Base-by-base conservation (phyloP, 257 asterid species). In the Leptodermis oblonga region DNA sequence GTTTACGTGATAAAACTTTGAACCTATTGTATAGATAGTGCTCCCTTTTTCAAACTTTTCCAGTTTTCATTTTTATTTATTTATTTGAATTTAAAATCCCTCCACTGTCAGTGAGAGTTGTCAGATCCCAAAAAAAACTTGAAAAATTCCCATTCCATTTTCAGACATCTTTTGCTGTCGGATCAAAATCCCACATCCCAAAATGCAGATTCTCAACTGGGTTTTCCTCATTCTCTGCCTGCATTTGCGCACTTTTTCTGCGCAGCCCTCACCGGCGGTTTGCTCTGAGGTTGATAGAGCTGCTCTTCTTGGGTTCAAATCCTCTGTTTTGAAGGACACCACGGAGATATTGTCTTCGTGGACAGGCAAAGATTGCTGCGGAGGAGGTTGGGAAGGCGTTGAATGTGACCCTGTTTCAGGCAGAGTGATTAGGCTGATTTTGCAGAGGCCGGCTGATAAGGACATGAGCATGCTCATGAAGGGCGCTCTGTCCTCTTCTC, bases 301-400 rank as follows among this genome's bases (percentile, higher is more conserved):
- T 39, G 96, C 99, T 28, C 96, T 93, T 62, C 77, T 88, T 46
- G 90, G 85, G 3, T 90, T 93, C 77, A 93, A 93, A 70, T 89
- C 88, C 70, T 28, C 72, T 33, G 84, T 93, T 67, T 43, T 58
- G 17, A 87, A 73, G 80, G 99, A 93, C 76, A 82, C 96, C 25
- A 90, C 99, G 20, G 86, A 84, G 3, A 25, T 83, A 22, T 73
- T 93, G 53, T 77, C 90, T n/a, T 75, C 99, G 11, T 93, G 99
- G 99, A 70, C 62, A 4, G 86, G 94, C n/a, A 56, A 25, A 31
- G 87, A 90, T 62, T 90, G 97, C 80, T 93, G 97, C 70, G 74
- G 75, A n/a, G 98, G 98, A 43, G 96, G 90, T 3, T 93, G 99
- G 99, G 97, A 88, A 66, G 99, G 99, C 5, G 83, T 93, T n/a